Base-by-base conservation (phyloP, 768 basidiomycete genomes). In the Gyrodon lividus region DNA sequence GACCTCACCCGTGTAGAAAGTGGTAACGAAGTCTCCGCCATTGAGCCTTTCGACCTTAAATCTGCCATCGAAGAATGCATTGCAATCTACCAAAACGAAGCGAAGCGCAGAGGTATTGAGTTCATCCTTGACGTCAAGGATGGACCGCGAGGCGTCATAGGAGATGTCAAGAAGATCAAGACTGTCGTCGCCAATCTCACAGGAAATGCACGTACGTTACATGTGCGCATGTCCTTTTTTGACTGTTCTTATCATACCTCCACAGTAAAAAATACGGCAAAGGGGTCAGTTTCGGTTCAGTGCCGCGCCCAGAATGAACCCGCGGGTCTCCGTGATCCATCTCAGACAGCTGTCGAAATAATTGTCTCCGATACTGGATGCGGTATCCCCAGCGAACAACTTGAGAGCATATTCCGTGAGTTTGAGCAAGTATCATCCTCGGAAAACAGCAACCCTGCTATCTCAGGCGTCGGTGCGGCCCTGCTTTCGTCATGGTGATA, bases 101-200 rank as follows among this genome's bases (percentile, higher is more conserved):
- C 89, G 1, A 64, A 69, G 38, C 75, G 88, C 23, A 75, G 83
- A 38, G 75, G 79, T 4, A 65, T 93, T 20, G 58, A 73, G 0
- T 91, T 92, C 65, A 61, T 69, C 3, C 65, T 90, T 20, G 77
- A 84, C 51, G 70, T 85, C 5, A 65, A 70, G 8, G 70, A 72
- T 4, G 78, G 81, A 33, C 86, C 87, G 0, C 73, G 65, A n/a
- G 69, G 69, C 9, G 83, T 92, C 2, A 68, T 92, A 24, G 89
- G 89, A 2, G 89, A 92, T 66, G 70, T 77, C 13, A 81, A 77
- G 58, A 89, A 89, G 68, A 84, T 92, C 49, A 76, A 80, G 51
- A 88, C 87, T 1, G 83, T 90, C 20, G 79, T 92, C 0, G 84
- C 87, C 37, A 92, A 92, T 61, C 66, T 91, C 37, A 86, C 84